These are phyloP conservation scores for Fusarium robinianum DNA, from an alignment of 2,329 filamentous ascomycete species.

Conservation along the genomic window DNA sequence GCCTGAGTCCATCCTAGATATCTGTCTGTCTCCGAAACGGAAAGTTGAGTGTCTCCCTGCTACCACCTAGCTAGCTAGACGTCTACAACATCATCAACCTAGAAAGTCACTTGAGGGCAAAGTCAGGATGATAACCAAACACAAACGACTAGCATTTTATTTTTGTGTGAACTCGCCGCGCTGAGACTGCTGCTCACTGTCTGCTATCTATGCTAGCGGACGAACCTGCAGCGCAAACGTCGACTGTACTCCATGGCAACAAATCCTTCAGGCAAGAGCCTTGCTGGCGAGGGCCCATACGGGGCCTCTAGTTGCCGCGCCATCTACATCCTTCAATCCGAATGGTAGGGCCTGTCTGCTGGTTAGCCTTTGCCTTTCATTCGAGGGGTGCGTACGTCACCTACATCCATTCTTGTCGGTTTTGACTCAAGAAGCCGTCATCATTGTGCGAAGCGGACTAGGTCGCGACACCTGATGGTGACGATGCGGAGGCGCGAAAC, in stretches of 20 bases:
- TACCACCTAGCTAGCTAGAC: neutral
- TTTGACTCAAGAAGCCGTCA: constrained; percentile 62
- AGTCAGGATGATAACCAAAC: constrained; percentile 13
- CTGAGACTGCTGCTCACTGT: constrained; percentile 29
- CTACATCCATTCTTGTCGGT: constrained; percentile 40
- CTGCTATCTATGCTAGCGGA: constrained; percentile 14
- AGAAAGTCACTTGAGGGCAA: constrained; percentile 7
- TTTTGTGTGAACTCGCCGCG: constrained; percentile 32
- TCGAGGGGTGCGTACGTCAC: constrained; percentile 16
- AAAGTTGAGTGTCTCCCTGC: no score
- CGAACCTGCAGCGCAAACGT: constrained; percentile 28
- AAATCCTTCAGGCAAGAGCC: constrained; percentile 25
- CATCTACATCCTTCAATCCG: constrained; percentile 34
- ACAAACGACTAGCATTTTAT: constrained; percentile 37
- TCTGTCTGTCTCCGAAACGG: no score
- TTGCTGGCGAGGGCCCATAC: constrained; percentile 22
- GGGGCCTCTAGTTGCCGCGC: constrained; percentile 32
- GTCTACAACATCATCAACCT: neutral
- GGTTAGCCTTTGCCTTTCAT: constrained; percentile 29
- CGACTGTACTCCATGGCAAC: constrained; percentile 34
- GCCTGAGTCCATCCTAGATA: no score
- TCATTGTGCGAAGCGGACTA: constrained; percentile 71
- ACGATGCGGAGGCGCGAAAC: constrained; percentile 49
- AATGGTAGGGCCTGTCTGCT: constrained; percentile 33
- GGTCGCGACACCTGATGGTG: constrained; percentile 60